These are phyloP conservation scores for Oenanthe javanica DNA, from an alignment of 140 eudicot genomes.

Conservation along the genomic window DNA sequence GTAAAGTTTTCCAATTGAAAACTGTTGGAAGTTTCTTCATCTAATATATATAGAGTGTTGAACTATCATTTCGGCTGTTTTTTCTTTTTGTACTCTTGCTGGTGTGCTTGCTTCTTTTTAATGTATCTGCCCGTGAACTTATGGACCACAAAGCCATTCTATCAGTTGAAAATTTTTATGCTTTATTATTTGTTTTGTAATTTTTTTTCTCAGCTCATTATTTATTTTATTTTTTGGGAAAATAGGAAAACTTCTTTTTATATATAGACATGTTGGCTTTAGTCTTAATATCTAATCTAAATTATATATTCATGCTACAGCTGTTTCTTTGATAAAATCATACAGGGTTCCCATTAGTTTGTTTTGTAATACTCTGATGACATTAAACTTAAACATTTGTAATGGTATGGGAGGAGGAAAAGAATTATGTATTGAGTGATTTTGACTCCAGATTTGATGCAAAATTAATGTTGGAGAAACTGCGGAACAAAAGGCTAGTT, in stretches of 20 bases:
- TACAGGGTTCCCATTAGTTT: not conserved
- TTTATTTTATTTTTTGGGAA: too few species aligned
- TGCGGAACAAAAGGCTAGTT: slow-evolving; percentile 64
- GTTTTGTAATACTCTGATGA: not conserved
- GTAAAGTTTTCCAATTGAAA: not conserved
- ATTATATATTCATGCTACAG: not conserved
- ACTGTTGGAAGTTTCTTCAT: not conserved
- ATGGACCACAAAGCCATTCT: not conserved
- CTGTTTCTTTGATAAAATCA: too few species aligned
- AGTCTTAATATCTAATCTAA: too few species aligned
- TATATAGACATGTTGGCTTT: too few species aligned
- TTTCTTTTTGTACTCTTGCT: not conserved
- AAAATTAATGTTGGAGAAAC: slow-evolving; percentile 56
- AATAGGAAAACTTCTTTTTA: too few species aligned
- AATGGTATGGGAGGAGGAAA: not conserved
- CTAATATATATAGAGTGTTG: not conserved
- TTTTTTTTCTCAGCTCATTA: too few species aligned
- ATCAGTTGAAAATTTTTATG: not conserved
- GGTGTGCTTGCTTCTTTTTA: not conserved
- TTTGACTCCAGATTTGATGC: slow-evolving; percentile 53
- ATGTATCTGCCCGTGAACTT: not conserved
- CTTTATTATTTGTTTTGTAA: not conserved
- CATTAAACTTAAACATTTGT: not conserved
- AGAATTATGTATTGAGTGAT: not conserved
- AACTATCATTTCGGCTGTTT: not conserved